phyloP scores from a whole-genome alignment of 768 basidiomycete genomes.

The Amyloporia xantha region DNA sequence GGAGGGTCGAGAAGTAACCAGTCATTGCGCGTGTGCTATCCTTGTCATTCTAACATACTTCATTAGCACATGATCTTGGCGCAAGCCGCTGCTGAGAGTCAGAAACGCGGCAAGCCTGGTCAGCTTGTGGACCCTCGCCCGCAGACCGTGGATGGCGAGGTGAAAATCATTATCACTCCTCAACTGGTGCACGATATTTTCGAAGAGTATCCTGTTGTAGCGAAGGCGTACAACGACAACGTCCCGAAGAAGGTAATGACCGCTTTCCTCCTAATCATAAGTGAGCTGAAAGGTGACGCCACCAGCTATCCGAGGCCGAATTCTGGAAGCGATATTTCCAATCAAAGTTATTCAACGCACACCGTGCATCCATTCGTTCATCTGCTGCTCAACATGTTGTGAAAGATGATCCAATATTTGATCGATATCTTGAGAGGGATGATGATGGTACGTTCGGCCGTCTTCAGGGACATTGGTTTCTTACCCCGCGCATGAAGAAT shows the following conservation, averaged over 20 bases:
- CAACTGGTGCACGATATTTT: constrained; percentile 95
- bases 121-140: constrained; percentile 86
- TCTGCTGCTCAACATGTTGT: constrained; percentile 79
- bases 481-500: constrained; percentile 36
- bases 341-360: constrained; percentile 91
- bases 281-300: not conserved
- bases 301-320: constrained; percentile 78
- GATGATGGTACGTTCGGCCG: constrained; percentile 67
- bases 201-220: constrained; percentile 94
- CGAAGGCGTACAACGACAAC: constrained; percentile 87
- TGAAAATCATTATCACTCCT: constrained; percentile 85
- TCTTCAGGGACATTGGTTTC: constrained; percentile 1
- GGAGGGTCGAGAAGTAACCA: constrained; percentile 85
- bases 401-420: constrained; percentile 89
- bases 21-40: constrained; percentile 10
- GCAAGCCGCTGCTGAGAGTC: constrained; percentile 65
- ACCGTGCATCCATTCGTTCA: constrained; percentile 88
- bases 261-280: constrained; percentile 3
- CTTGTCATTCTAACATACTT: constrained; percentile 20
- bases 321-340: constrained; percentile 99
- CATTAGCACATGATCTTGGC: constrained; percentile 67
- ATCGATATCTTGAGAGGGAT: constrained; percentile 92
- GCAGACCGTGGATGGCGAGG: constrained; percentile 78
- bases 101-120: constrained; percentile 76
- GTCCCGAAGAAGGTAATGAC: constrained; percentile 72